Percentiles rank a stretch among this genome's conserved stretches.
phyloP scores from a whole-genome alignment of 2,329 filamentous ascomycete genomes.

The Rugonectria rugulosa region DNA sequence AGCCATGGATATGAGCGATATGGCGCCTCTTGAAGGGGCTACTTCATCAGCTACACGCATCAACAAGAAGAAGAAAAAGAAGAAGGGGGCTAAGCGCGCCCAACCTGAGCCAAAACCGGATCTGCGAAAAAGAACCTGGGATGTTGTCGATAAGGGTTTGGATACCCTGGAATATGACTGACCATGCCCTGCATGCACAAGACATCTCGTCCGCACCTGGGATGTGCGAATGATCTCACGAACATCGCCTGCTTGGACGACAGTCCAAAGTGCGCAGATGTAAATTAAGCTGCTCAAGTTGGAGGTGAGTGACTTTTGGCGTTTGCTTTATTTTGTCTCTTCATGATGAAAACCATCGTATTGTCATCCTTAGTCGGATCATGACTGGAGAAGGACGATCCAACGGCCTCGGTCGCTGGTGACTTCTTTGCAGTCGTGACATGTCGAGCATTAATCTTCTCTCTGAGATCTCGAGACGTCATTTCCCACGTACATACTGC shows the following conservation, averaged over 20 bases:
- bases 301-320: constrained; percentile 21
- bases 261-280: neutral
- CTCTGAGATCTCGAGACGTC: constrained; percentile 51
- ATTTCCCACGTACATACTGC: neutral
- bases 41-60: constrained; percentile 22
- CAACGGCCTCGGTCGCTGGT: constrained; percentile 39
- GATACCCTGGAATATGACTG: constrained; percentile 67
- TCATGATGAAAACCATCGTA: constrained; percentile 84
- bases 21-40: constrained; percentile 15
- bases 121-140: constrained; percentile 72
- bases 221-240: neutral
- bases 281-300: too few relatives aligned
- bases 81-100: constrained; percentile 49
- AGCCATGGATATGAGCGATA: constrained; percentile 20
- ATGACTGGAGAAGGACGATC: constrained; percentile 43
- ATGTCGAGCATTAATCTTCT: constrained; percentile 65
- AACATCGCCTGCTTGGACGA: neutral
- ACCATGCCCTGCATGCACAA: neutral
- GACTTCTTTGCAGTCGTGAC: constrained; percentile 45
- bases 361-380: constrained; percentile 98
- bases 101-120: constrained; percentile 63
- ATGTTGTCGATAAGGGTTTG: constrained; percentile 68
- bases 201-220: neutral
- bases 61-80: constrained; percentile 43
- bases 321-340: constrained; percentile 15